Evolutionary conservation across 495 filamentous ascomycete species (phyloP).

Genomic region (Entonaema liquescens): DNA sequence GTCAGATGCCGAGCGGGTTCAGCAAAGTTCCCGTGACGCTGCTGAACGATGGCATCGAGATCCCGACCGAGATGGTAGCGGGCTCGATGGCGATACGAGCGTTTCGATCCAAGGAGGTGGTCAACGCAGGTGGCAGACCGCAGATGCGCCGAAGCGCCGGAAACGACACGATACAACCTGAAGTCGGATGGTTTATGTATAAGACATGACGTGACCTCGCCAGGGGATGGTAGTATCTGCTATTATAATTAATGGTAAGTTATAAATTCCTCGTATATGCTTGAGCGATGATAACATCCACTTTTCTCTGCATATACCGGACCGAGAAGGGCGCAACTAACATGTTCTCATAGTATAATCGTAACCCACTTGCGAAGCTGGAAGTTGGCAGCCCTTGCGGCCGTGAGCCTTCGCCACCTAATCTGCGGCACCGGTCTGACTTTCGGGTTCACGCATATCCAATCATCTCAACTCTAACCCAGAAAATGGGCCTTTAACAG

Average conservation of each 20-base stretch:
- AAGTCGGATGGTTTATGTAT: conserved; percentile 54
- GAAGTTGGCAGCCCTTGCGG: background rate
- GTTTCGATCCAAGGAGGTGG: conserved; percentile 27
- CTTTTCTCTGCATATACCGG: background rate
- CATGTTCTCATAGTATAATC: conserved; percentile 20
- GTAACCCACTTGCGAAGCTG: background rate
- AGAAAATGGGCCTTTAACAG: background rate
- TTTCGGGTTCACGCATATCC: background rate
- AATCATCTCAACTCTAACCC: background rate
- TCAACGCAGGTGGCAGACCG: conserved; percentile 5
- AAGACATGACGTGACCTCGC: conserved; percentile 36
- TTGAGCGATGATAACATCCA: background rate
- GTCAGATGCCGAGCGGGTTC: conserved; percentile 52
- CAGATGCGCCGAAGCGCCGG: conserved; percentile 31
- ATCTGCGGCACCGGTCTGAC: background rate
- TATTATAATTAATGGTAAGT: conserved; percentile 35
- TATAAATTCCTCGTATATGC: background rate
- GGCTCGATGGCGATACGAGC: conserved; percentile 48
- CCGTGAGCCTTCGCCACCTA: background rate
- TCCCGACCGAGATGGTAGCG: conserved; percentile 52
- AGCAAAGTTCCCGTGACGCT: conserved; percentile 49
- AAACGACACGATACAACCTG: conserved; percentile 51
- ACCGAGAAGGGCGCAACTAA: conserved; percentile 5
- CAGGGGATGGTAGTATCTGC: conserved; percentile 13
- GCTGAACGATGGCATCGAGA: conserved; percentile 40